These are phyloP conservation scores for Moricandia moricandioides DNA, from an alignment of 345 rosid species.

Conservation along the genomic window DNA sequence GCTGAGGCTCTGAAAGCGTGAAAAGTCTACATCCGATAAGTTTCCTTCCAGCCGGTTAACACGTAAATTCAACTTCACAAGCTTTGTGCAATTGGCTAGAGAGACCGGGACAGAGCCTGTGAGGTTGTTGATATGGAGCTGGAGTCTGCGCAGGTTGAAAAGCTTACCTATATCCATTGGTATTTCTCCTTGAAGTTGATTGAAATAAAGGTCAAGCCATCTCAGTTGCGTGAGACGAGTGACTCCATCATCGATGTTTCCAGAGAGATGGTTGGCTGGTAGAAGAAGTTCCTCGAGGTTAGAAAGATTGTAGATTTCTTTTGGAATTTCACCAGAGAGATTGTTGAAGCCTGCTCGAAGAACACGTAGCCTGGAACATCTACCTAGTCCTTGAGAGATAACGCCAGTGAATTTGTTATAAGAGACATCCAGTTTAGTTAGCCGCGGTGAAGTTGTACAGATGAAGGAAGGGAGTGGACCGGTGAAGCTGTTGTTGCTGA, in stretches of 20 bases:
- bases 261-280: slow-evolving; percentile 58
- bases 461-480: slow-evolving; percentile 62
- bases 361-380: slow-evolving; percentile 51
- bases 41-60: slow-evolving; percentile 61
- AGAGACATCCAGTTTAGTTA: slow-evolving; percentile 60
- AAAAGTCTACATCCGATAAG: slow-evolving; percentile 60
- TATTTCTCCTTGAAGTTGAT: slow-evolving; percentile 56
- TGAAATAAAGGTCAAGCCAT: slow-evolving; percentile 67
- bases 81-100: slow-evolving; percentile 56
- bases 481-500: slow-evolving; percentile 70
- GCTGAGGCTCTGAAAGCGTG: slow-evolving; percentile 52
- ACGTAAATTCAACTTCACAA: slow-evolving; percentile 56
- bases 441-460: slow-evolving; percentile 45
- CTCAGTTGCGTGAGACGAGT: slow-evolving; percentile 47
- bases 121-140: slow-evolving; percentile 70
- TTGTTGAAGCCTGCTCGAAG: slow-evolving; percentile 72
- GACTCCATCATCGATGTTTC: slow-evolving; percentile 48
- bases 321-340: slow-evolving; percentile 66
- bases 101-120: slow-evolving; percentile 65
- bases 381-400: slow-evolving; percentile 54
- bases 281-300: slow-evolving; percentile 54
- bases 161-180: slow-evolving; percentile 61
- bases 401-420: slow-evolving; percentile 51
- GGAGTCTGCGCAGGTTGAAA: slow-evolving; percentile 49
- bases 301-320: slow-evolving; percentile 49